These are phyloP conservation scores for Annona squamosa DNA, from an alignment of 164 flowering plant species.

Conservation along the genomic window DNA sequence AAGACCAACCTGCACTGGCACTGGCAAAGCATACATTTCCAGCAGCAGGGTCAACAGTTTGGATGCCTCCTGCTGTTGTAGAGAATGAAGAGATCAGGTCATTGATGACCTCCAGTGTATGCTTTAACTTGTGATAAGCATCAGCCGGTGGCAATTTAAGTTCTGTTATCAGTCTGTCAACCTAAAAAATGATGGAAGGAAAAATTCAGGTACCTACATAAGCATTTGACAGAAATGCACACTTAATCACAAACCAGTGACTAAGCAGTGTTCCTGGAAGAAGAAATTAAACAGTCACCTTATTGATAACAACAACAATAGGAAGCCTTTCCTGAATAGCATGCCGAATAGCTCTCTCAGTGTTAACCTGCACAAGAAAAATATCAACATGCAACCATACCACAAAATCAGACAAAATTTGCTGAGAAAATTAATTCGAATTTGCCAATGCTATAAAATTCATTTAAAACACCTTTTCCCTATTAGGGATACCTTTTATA, in stretches of 20 bases:
- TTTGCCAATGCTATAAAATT: too few relatives aligned
- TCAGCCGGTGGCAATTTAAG: conserved; percentile 93
- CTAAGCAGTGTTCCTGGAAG: not conserved
- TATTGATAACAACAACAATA: conserved; percentile 90
- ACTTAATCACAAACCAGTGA: not conserved
- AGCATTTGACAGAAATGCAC: not conserved
- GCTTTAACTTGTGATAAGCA: conserved; percentile 87
- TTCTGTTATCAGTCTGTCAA: conserved; percentile 96
- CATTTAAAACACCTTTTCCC: too few relatives aligned
- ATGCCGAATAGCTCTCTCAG: conserved; percentile 98
- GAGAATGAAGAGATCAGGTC: conserved; percentile 75
- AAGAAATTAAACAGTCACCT: conserved; percentile 39
- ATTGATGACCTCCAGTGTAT: conserved; percentile 83
- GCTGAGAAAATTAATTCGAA: too few relatives aligned
- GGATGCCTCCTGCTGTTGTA: conserved; percentile 80
- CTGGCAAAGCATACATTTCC: conserved; percentile 99
- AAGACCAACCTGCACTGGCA: conserved; percentile 96
- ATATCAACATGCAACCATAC: not conserved
- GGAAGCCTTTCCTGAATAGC: conserved; percentile 95
- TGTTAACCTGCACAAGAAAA: conserved; percentile 59
- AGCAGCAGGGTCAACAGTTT: conserved; percentile 73
- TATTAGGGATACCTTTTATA: too few relatives aligned
- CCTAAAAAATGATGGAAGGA: conserved; percentile 32
- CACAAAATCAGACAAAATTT: not conserved
- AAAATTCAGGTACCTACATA: not conserved